Evolutionary conservation across 306 rosid species (phyloP), one percentile per base, ranked within the genome.

Genomic region (Carpinus viminea): DNA sequence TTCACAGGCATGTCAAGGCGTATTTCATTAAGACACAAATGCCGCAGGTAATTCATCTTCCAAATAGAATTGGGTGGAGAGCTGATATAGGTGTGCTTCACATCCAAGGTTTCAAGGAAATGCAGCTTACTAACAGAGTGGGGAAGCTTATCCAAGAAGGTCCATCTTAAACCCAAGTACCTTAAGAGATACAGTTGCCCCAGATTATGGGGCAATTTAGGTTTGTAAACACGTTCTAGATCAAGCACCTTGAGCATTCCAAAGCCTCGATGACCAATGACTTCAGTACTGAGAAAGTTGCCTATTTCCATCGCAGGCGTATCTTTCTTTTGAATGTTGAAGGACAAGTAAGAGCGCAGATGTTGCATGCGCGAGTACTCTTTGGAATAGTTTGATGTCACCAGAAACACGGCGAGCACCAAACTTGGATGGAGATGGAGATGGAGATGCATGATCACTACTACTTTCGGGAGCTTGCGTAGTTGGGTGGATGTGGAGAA

Each of bases 41-140:
- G 68, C 18, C 68, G 2, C 38, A 12, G 7, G 68, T 61, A 9
- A 1, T 61, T 5, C 68, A 61, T 61, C 68, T 26, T 26, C 43
- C 68, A 61, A 61, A 61, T 61, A 12, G 41, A 61, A 61, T 12
- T 61, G 4, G n/a, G 68, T 12, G 28, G 43, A 11, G 38, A 61
- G 15, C 68, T 61, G n/a, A 61, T 61, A 28, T 61, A 6, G 68
- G 68, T 61, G 68, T 61, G 68, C 68, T 61, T 61, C 43, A 61
- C 17, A 61, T 26, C 68, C 28, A 12, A 28, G 38, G 43, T 61
- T 36, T 61, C 68, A 2, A 61, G 18, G 41, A 4, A 61, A 2
- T 3, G 68, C 38, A 24, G 8, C 18, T 28, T 3, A 61, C 68
- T 7, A 26, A 13, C 41, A 26, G 41, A 61, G 43, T 61, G 15